Conservation (phyloP, 225 moss, liverwort and hornwort species). For the Neckera pumila region DNA sequence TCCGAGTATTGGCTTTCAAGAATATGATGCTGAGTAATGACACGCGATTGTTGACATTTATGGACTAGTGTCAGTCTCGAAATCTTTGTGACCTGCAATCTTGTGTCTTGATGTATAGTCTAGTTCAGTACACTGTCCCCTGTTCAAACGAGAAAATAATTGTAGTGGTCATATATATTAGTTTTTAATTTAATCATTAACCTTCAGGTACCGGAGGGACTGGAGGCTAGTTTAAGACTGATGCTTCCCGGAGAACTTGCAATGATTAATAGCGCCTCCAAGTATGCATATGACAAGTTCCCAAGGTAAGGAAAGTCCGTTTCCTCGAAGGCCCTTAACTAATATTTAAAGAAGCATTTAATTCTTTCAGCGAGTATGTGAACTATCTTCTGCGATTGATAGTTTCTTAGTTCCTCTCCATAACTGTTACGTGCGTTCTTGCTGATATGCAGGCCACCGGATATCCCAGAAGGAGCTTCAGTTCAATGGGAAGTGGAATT, state of each 20-base stretch:
- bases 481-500: conserved; percentile 96
- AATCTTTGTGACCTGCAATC: neutral
- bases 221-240: conserved; percentile 82
- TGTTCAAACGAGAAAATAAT: neutral
- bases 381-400: neutral
- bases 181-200: neutral
- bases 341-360: neutral
- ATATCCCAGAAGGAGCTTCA: conserved; percentile 74
- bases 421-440: neutral
- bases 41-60: neutral
- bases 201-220: conserved; percentile 79
- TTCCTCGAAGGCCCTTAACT: neutral
- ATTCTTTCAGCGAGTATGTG: neutral
- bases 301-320: conserved; percentile 37
- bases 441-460: conserved; percentile 54
- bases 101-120: neutral
- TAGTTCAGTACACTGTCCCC: neutral
- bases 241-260: conserved; percentile 97
- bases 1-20: neutral
- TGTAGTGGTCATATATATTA: neutral
- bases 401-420: neutral
- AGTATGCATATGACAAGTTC: conserved; percentile 94
- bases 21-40: neutral
- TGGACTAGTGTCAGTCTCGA: neutral
- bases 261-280: conserved; percentile 56